phyloP scores from a whole-genome alignment of 139 green algal genomes.

The Coelastrella sp. region DNA sequence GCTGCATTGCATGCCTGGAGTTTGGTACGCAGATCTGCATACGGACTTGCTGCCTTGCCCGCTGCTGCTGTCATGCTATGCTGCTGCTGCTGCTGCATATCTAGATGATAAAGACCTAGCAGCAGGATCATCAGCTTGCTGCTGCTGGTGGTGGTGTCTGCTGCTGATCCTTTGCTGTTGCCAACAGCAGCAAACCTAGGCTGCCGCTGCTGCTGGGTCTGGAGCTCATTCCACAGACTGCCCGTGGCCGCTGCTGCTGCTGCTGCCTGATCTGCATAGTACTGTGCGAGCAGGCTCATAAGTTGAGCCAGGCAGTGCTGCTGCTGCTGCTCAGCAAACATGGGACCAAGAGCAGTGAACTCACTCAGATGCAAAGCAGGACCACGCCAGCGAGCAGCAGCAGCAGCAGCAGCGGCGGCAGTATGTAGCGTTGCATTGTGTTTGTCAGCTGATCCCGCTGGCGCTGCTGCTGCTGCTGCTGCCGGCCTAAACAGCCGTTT shows the following conservation, averaged over 20 bases:
- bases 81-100: constrained; percentile 18
- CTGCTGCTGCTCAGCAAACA: no score
- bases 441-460: background rate
- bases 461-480: constrained; percentile 13
- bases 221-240: no score
- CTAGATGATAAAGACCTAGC: background rate
- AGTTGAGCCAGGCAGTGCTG: no score
- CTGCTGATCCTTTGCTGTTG: background rate
- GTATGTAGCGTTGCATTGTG: background rate
- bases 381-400: background rate
- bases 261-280: no score
- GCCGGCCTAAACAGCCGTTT: background rate
- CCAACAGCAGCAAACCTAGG: no score
- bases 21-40: background rate
- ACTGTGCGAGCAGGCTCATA: no score
- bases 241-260: no score
- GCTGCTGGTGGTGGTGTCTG: background rate
- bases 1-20: background rate
- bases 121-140: constrained; percentile 1
- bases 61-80: background rate
- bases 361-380: no score
- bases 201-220: no score
- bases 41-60: background rate
- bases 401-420: background rate
- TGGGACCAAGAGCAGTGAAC: no score